phyloP scores from a whole-genome alignment of 352 stramenopile genomes.

The Salisapilia sapeloensis region DNA sequence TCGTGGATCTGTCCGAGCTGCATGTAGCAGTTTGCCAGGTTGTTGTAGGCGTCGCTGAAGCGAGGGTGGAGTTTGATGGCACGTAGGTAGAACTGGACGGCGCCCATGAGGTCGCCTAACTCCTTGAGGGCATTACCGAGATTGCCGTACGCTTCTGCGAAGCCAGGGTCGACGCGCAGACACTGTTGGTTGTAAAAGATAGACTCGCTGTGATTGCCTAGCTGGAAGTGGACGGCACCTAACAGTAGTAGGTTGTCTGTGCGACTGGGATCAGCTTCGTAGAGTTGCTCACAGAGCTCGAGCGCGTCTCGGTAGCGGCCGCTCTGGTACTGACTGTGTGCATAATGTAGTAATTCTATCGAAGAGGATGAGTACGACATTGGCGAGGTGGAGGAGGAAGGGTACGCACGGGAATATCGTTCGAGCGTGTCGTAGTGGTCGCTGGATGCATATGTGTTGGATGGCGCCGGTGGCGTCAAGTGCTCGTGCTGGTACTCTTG shows the following conservation, averaged over 20 bases:
- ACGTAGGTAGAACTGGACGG: constrained; percentile 87
- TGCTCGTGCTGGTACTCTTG: no score
- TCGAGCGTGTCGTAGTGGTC: no score
- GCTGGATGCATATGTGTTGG: no score
- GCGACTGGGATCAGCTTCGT: constrained; percentile 70
- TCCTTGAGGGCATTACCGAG: constrained; percentile 92
- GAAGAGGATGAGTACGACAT: no score
- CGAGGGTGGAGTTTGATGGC: constrained; percentile 87
- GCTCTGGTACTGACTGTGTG: constrained; percentile 74
- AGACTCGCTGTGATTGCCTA: constrained; percentile 82
- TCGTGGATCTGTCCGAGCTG: constrained; percentile 78
- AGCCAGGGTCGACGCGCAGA: constrained; percentile 83
- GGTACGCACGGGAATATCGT: no score
- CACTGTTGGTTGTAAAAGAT: constrained; percentile 94
- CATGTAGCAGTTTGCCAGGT: constrained; percentile 85
- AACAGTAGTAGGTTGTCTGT: constrained; percentile 88
- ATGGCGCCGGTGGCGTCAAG: no score
- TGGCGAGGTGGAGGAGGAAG: no score
- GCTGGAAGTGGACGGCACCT: constrained; percentile 87
- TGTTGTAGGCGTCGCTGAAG: constrained; percentile 87
- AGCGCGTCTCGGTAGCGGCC: constrained; percentile 81
- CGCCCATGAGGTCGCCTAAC: constrained; percentile 76
- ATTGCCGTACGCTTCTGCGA: constrained; percentile 88
- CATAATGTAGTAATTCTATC: no score
- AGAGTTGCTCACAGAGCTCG: constrained; percentile 76